phyloP scores from a whole-genome alignment of 805 yeast species.

The Brettanomyces custersianus region DNA sequence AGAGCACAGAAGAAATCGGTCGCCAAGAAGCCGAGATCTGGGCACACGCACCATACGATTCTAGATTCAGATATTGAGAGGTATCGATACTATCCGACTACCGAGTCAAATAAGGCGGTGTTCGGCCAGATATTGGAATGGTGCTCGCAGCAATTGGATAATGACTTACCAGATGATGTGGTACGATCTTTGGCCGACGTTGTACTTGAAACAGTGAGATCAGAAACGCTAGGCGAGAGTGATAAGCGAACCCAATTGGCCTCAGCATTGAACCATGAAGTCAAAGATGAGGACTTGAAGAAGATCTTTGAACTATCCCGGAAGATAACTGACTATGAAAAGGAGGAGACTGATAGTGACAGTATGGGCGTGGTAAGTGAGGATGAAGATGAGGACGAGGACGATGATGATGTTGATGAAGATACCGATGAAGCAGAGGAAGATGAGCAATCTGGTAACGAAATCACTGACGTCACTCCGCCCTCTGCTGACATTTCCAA shows the following conservation, averaged over 20 bases:
- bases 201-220: slow-evolving; percentile 44
- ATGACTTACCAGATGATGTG: slow-evolving; percentile 69
- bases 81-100: slow-evolving; percentile 55
- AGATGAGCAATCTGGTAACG: slow-evolving; percentile 23
- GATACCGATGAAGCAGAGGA: slow-evolving; percentile 19
- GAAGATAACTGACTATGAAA: slow-evolving; percentile 41
- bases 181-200: slow-evolving; percentile 67
- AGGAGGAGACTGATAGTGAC: slow-evolving; percentile 23
- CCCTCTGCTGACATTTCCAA: slow-evolving; percentile 12
- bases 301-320: slow-evolving; percentile 35
- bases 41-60: not conserved
- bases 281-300: slow-evolving; percentile 37
- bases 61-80: slow-evolving; percentile 30
- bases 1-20: slow-evolving; percentile 7
- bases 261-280: slow-evolving; percentile 32
- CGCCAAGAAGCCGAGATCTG: slow-evolving; percentile 1
- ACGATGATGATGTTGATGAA: slow-evolving; percentile 23
- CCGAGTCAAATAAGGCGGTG: slow-evolving; percentile 37
- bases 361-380: slow-evolving; percentile 27
- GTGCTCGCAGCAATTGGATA: slow-evolving; percentile 46
- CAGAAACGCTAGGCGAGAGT: slow-evolving; percentile 32
- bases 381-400: slow-evolving; percentile 34
- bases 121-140: slow-evolving; percentile 54
- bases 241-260: slow-evolving; percentile 43
- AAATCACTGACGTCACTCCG: slow-evolving; percentile 10